Conservation (phyloP, 2,329 filamentous ascomycete species). For the Chrysoporthe austroafricana region DNA sequence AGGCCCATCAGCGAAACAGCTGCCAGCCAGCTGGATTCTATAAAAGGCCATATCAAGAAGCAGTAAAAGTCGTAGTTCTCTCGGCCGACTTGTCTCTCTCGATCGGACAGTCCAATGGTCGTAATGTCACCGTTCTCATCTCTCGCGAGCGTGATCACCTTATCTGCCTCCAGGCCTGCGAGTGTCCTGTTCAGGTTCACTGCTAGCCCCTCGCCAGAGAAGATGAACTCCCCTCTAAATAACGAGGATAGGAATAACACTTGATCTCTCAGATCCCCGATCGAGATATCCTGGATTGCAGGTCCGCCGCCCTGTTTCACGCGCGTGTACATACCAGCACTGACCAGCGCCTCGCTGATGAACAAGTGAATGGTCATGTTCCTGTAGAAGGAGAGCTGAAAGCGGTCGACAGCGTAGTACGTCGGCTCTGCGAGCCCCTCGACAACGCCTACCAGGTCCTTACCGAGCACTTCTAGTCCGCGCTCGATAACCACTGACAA, state of each 20-base stretch:
- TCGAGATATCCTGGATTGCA: slow-evolving; percentile 76
- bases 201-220: slow-evolving; percentile 81
- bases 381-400: slow-evolving; percentile 96
- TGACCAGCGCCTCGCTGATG: slow-evolving; percentile 89
- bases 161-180: slow-evolving; percentile 74
- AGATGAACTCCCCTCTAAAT: slow-evolving; percentile 97
- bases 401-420: slow-evolving; percentile 92
- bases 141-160: slow-evolving; percentile 71
- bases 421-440: slow-evolving; percentile 85
- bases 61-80: slow-evolving; percentile 99
- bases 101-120: slow-evolving; percentile 73
- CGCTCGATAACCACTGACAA: slow-evolving; percentile 84
- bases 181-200: slow-evolving; percentile 83
- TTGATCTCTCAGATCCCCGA: slow-evolving; percentile 73
- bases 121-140: slow-evolving; percentile 59
- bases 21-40: slow-evolving; percentile 91
- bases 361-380: slow-evolving; percentile 99
- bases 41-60: slow-evolving; percentile 98
- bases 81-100: slow-evolving; percentile 76
- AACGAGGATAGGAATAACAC: slow-evolving; percentile 90
- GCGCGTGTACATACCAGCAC: slow-evolving; percentile 84
- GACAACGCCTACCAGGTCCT: slow-evolving; percentile 81
- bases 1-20: slow-evolving; percentile 87
- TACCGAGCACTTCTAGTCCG: slow-evolving; percentile 88
- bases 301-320: slow-evolving; percentile 92